Evolutionary conservation across 768 basidiomycete species (phyloP).

Genomic region (Phylloporus sp.): DNA sequence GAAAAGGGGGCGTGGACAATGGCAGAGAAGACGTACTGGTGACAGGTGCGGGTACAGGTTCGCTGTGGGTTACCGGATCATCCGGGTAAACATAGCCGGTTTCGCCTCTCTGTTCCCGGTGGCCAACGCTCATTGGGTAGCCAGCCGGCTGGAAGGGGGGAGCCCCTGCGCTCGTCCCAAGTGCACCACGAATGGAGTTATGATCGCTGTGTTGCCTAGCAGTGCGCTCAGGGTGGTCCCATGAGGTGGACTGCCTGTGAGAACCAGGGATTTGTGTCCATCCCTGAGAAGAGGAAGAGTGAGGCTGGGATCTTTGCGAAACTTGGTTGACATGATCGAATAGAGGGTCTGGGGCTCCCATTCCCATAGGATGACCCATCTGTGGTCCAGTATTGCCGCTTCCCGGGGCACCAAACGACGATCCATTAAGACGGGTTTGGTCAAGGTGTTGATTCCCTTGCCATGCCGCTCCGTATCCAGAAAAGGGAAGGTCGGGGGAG

Average conservation of each 20-base stretch:
- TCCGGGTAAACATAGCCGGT: neutral
- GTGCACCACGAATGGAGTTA: neutral
- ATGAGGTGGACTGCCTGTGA: constrained; percentile 1
- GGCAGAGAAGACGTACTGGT: constrained; percentile 11
- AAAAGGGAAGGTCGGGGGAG: neutral
- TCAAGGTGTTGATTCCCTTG: neutral
- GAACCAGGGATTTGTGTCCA: neutral
- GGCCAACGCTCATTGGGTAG: neutral
- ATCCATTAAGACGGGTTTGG: neutral
- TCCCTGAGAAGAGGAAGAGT: neutral
- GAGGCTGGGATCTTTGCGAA: neutral
- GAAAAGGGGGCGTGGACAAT: too few species aligned
- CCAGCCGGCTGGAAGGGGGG: neutral
- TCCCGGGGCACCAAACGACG: neutral
- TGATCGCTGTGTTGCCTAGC: neutral
- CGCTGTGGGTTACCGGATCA: neutral
- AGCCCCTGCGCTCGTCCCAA: neutral
- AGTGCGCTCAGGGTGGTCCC: constrained; percentile 2
- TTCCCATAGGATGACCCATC: neutral
- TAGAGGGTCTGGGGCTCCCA: neutral
- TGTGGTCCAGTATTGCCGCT: neutral
- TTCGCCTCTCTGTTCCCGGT: neutral
- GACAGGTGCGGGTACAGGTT: constrained; percentile 3
- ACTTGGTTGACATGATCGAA: constrained; percentile 2
- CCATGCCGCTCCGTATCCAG: neutral